phyloP scores from a whole-genome alignment of 1,284 basidiomycete genomes.

The Ganoderma boninense region DNA sequence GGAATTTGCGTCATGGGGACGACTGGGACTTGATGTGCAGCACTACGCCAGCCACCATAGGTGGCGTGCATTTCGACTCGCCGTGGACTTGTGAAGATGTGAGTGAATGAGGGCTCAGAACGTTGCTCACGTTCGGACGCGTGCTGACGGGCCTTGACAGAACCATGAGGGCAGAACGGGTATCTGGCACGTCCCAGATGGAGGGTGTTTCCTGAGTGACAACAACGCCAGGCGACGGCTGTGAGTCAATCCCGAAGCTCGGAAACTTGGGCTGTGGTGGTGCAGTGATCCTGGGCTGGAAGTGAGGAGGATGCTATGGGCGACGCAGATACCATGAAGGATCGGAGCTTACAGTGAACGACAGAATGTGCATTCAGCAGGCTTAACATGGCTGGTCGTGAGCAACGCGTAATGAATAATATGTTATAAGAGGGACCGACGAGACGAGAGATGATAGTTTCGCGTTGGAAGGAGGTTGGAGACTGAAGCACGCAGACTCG shows the following conservation, averaged over 20 bases:
- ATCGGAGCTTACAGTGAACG: too few species aligned
- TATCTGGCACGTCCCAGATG: slow-evolving; percentile 19
- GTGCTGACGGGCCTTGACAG: slow-evolving; percentile 3
- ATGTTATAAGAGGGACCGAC: too few species aligned
- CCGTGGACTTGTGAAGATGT: slow-evolving; percentile 29
- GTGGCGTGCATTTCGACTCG: slow-evolving; percentile 17
- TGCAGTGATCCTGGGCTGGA: not conserved
- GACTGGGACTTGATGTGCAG: slow-evolving; percentile 31
- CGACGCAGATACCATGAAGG: too few species aligned
- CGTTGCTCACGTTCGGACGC: too few species aligned
- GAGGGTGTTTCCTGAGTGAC: not conserved
- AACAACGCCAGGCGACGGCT: not conserved
- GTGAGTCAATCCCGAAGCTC: not conserved
- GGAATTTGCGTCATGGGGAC: slow-evolving; percentile 21
- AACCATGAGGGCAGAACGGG: slow-evolving; percentile 26
- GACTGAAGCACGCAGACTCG: too few species aligned
- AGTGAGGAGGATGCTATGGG: not conserved
- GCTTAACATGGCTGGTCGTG: too few species aligned
- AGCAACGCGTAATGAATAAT: too few species aligned
- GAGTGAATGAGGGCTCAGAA: slow-evolving; percentile 6
- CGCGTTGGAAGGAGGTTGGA: too few species aligned
- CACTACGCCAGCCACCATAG: slow-evolving; percentile 27
- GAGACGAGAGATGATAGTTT: too few species aligned
- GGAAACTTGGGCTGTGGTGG: not conserved
- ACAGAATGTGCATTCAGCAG: too few species aligned